Evolutionary conservation across 164 flowering plant species (phyloP).

Genomic region (Dillenia suffruticosa): DNA sequence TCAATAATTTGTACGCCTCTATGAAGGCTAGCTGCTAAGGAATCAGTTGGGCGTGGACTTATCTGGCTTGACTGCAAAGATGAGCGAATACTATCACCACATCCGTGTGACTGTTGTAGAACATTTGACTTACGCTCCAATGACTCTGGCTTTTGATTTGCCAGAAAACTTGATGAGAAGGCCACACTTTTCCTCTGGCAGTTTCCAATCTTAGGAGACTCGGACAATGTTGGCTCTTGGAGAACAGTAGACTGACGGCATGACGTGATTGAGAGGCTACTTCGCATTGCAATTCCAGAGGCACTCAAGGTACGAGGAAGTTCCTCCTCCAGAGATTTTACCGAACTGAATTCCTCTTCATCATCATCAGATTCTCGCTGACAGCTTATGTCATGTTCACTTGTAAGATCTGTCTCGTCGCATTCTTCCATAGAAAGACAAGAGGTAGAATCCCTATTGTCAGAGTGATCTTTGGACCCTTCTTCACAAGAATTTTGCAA

Average conservation of each 20-base stretch:
- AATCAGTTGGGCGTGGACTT: conserved; percentile 61
- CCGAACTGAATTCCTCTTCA: conserved; percentile 31
- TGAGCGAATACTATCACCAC: conserved; percentile 38
- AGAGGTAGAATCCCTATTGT: conserved; percentile 26
- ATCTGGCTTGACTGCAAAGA: conserved; percentile 65
- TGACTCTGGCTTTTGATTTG: conserved; percentile 30
- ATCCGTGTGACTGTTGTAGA: conserved; percentile 37
- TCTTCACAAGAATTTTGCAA: conserved; percentile 40
- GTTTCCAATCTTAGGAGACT: conserved; percentile 81
- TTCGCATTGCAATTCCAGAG: conserved; percentile 19
- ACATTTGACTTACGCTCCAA: conserved; percentile 25
- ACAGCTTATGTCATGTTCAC: conserved; percentile 42
- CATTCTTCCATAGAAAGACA: conserved; percentile 43
- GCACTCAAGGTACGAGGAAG: conserved; percentile 9
- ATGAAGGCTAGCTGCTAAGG: conserved; percentile 90
- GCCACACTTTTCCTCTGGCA: conserved; percentile 37
- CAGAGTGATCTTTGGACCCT: conserved; percentile 23
- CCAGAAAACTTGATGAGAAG: conserved; percentile 24
- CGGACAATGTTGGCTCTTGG: conserved; percentile 68
- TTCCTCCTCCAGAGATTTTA: conserved; percentile 10
- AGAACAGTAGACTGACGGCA: conserved; percentile 33
- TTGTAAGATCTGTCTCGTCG: conserved; percentile 42
- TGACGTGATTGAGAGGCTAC: conserved; percentile 45
- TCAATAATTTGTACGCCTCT: conserved; percentile 90
- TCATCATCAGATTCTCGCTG: conserved; percentile 41